phyloP scores from a whole-genome alignment of 176 grass and related monocot genomes.

The Cocos nucifera region DNA sequence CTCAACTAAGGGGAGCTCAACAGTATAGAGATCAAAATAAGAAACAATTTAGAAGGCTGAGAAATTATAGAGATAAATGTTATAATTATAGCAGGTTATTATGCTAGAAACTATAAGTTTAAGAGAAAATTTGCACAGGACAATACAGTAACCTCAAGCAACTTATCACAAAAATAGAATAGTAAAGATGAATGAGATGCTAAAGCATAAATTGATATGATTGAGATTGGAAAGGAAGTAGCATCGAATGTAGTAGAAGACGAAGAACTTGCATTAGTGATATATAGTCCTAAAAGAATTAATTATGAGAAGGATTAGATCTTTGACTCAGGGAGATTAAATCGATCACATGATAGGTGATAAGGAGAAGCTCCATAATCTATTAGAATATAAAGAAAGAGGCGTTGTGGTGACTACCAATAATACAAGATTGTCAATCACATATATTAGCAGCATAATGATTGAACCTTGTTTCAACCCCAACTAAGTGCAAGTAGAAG shows the following conservation, averaged over 20 bases:
- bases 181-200: background rate
- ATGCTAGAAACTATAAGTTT: background rate
- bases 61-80: background rate
- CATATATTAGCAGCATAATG: background rate
- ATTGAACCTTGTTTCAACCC: background rate
- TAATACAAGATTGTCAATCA: background rate
- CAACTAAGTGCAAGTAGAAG: no score
- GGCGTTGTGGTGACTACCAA: background rate
- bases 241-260: no score
- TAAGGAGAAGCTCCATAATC: background rate
- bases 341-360: background rate
- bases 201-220: background rate
- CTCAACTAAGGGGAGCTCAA: no score
- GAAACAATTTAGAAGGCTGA: no score
- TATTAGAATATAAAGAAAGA: background rate
- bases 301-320: no score
- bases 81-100: conserved; percentile 10
- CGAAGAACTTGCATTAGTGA: no score
- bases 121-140: no score
- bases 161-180: background rate
- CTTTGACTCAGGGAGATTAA: background rate
- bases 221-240: no score
- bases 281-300: no score
- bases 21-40: no score
- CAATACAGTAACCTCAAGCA: background rate